Evolutionary conservation across 2,329 filamentous ascomycete species (phyloP).

Genomic region (Hymenoscyphus fraxineus): DNA sequence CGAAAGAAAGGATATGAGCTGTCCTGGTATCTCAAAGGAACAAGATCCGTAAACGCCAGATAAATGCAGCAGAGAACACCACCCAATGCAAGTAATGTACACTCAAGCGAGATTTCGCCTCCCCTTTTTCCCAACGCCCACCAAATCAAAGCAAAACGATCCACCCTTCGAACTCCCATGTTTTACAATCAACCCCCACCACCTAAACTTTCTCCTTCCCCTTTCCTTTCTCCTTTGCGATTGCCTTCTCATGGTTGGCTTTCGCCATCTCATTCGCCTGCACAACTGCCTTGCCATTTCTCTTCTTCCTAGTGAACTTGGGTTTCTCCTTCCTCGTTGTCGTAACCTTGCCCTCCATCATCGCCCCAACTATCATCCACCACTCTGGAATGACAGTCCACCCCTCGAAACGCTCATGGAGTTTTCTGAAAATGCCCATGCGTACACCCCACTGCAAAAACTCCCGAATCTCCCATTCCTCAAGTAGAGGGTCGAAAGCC

Average conservation of each 20-base stretch:
- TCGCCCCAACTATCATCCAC: constrained; percentile 55
- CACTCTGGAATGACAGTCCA: constrained; percentile 60
- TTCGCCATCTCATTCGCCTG: neutral
- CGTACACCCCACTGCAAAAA: constrained; percentile 56
- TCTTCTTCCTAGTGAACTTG: neutral
- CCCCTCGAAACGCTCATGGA: constrained; percentile 41
- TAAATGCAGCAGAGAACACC: neutral
- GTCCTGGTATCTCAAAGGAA: too few relatives aligned
- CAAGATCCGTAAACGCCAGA: too few relatives aligned
- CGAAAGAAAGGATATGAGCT: too few relatives aligned
- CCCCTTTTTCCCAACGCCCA: too few relatives aligned
- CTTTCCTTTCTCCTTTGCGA: neutral
- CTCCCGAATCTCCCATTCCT: constrained; percentile 59
- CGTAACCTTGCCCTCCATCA: constrained; percentile 9
- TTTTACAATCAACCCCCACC: neutral
- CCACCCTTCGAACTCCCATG: too few relatives aligned
- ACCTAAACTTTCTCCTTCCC: neutral
- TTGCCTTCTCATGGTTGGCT: neutral
- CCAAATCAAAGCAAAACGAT: too few relatives aligned
- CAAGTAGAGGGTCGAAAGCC: constrained; percentile 54
- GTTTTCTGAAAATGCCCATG: constrained; percentile 38
- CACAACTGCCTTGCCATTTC: neutral
- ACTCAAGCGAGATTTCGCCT: too few relatives aligned
- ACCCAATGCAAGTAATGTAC: neutral
- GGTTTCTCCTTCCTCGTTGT: constrained; percentile 3